Base-by-base conservation (phyloP, 805 yeast genomes). In the Kluyveromyces nonfermentans region DNA sequence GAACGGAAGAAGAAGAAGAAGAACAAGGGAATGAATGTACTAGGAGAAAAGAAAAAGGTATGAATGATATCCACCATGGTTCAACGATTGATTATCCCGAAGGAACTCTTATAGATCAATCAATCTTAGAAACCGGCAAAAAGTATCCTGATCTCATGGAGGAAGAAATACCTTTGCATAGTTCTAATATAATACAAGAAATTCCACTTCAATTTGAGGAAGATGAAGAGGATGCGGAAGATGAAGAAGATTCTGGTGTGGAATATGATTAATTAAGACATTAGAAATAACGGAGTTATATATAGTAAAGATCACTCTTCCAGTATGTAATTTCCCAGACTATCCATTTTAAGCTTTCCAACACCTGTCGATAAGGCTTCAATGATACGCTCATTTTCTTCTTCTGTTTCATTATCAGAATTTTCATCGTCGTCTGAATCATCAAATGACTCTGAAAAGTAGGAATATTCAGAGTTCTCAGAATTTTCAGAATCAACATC, bases 291-390 rank as follows among this genome's bases (percentile, higher is more conserved):
- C 12, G 7, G 12, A 25, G 7, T 49, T 12, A 53, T 51, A 30
- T 14, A 33, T 16, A 12, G 7, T 14, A 32, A 40, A 19, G 19
- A 22, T 47, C 44, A 54, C 7, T 63, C 67, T 33, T 82, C 85
- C 33, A 85, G 59, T 30, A 84, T 80, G 59, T 85, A 85, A 62
- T 85, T 85, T 34, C 95, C 95, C 37, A 85, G 60, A 53, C 80
- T 83, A 59, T 85, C 95, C 82, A 82, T 79, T 59, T 82, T 83
- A 50, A 85, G 63, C n/a, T 77, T 72, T 38, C 73, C 70, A 2
- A 73, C 75, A 17, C 90, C 93, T 5, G 64, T 59, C 10, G 79
- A 76, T 40, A 85, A 63, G 2, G 90, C 93, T 49, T 78, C 78
- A 20, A 85, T 76, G 56, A 85, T 85, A 55, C 75, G 74, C 36